Evolutionary conservation across 441 rosid genomes (phyloP).

Genomic region (Adansonia gregorii): DNA sequence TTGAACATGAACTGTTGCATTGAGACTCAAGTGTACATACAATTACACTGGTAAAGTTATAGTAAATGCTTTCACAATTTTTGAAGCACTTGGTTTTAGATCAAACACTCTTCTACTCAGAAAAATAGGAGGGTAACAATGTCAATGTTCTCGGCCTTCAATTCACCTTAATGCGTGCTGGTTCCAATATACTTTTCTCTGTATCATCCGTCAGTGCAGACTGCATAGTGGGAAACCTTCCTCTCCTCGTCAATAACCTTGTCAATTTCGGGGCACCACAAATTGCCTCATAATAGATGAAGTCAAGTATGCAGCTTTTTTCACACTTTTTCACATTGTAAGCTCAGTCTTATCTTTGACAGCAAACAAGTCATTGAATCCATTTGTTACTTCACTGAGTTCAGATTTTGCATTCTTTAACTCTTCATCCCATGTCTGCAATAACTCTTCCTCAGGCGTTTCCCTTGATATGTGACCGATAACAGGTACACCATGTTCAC

Average conservation of each 20-base stretch:
- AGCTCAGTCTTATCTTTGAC: conserved; percentile 67
- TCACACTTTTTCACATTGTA: conserved; percentile 57
- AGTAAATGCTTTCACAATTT: conserved; percentile 72
- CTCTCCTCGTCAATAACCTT: conserved; percentile 85
- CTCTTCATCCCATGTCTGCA: conserved; percentile 73
- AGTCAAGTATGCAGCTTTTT: conserved; percentile 75
- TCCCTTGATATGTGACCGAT: conserved; percentile 79
- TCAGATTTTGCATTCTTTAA: conserved; percentile 54
- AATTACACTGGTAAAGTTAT: conserved; percentile 76
- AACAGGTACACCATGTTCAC: conserved; percentile 47
- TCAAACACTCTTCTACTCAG: conserved; percentile 89
- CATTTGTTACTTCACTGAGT: conserved; percentile 63
- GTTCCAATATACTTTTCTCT: conserved; percentile 77
- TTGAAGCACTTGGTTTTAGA: conserved; percentile 79
- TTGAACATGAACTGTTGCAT: conserved; percentile 84
- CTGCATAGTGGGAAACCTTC: conserved; percentile 79
- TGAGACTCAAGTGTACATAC: conserved; percentile 79
- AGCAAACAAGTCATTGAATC: conserved; percentile 76
- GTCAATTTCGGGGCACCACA: conserved; percentile 84
- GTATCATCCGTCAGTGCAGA: conserved; percentile 77
- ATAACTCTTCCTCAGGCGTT: conserved; percentile 73
- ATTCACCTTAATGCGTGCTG: conserved; percentile 54
- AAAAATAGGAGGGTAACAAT: conserved; percentile 92
- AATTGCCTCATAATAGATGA: conserved; percentile 66
- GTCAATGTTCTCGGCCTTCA: conserved; percentile 69